Evolutionary conservation across 148 eudicot species (phyloP).

Genomic region (Dysphania ambrosioides): DNA sequence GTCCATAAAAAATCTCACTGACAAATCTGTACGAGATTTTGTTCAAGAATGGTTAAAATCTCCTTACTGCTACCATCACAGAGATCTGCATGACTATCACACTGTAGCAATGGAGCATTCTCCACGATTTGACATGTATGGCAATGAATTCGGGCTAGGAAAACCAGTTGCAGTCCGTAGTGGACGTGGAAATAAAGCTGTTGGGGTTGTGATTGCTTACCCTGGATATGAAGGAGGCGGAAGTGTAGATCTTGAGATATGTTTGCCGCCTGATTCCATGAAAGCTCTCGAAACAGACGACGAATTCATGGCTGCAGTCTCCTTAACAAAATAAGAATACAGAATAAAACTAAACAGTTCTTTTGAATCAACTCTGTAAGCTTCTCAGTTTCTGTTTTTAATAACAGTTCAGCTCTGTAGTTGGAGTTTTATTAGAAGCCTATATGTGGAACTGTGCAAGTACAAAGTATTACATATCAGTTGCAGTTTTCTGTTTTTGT

Average conservation of each 20-base stretch:
- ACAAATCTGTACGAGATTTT: background rate
- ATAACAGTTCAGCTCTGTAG: no score
- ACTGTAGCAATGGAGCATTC: background rate
- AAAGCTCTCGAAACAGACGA: background rate
- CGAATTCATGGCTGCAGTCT: background rate
- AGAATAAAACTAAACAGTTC: no score
- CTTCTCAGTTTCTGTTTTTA: no score
- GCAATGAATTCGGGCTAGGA: background rate
- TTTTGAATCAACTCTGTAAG: no score
- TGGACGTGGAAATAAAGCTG: background rate
- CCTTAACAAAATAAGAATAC: background rate
- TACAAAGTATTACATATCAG: no score
- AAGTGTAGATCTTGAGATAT: background rate
- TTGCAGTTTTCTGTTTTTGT: no score
- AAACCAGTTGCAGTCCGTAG: background rate
- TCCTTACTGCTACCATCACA: background rate
- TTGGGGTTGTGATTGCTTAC: background rate
- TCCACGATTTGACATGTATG: background rate
- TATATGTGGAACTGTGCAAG: no score
- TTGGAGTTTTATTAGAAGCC: no score
- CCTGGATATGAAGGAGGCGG: constrained; percentile 1
- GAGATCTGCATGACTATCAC: background rate
- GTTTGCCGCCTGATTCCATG: background rate
- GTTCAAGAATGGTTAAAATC: background rate
- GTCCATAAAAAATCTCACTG: background rate